Conservation (phyloP, 257 asterid species). For the Rehmannia glutinosa region DNA sequence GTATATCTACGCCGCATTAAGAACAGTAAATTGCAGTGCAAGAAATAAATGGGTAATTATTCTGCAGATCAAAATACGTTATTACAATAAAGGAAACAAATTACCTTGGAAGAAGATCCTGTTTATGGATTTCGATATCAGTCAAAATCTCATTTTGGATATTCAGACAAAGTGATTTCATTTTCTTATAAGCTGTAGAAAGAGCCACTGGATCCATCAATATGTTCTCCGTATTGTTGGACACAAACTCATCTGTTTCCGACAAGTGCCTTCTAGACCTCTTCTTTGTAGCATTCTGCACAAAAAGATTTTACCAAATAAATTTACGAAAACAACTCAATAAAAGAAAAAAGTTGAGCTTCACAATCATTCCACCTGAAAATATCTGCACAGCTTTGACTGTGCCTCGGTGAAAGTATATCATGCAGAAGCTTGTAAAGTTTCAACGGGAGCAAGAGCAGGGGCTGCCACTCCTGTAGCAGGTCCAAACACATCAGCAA, state of each 20-base stretch:
- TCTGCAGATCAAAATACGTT: too few relatives aligned
- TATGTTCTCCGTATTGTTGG: conserved; percentile 54
- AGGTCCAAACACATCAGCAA: conserved; percentile 55
- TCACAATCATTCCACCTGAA: conserved; percentile 53
- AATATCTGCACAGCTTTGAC: conserved; percentile 68
- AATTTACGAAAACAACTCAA: background rate
- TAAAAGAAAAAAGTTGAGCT: background rate
- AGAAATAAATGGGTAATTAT: too few relatives aligned
- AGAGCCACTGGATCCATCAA: conserved; percentile 73
- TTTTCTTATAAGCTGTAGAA: conserved; percentile 77
- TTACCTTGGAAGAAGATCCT: conserved; percentile 89
- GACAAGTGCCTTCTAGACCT: conserved; percentile 76
- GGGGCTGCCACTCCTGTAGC: conserved; percentile 70
- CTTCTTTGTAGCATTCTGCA: conserved; percentile 87
- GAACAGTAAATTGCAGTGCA: too few relatives aligned
- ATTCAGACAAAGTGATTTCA: conserved; percentile 61
- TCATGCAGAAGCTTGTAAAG: conserved; percentile 75
- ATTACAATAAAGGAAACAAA: background rate
- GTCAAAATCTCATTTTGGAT: conserved; percentile 66
- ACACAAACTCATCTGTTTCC: conserved; percentile 78
- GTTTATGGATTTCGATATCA: conserved; percentile 76
- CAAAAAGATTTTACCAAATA: conserved; percentile 12
- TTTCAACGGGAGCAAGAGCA: conserved; percentile 71
- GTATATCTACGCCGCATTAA: too few relatives aligned
- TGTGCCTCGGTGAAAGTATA: conserved; percentile 67